Evolutionary conservation across 257 asterid species (phyloP), one percentile per base, ranked within the genome.

Genomic region (Salvia splendens): DNA sequence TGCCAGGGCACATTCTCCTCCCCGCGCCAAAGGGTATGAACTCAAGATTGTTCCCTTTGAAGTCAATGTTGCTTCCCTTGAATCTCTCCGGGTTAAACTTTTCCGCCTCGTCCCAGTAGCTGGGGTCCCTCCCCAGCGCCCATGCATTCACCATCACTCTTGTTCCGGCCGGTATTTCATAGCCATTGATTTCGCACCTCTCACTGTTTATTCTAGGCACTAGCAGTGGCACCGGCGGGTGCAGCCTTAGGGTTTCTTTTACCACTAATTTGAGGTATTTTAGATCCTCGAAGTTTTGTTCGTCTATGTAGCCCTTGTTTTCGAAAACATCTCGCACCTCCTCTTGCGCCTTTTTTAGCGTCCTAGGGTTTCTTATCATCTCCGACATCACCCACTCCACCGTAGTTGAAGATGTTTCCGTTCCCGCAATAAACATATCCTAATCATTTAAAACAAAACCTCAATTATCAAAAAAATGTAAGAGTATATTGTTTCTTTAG

Each of bases 331-430:
- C 12, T 51, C 57, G 8, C 12, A 51, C 57, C 12, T 51, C 57
- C 0, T 17, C 57, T 20, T 8, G 32, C 1, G 35, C 57, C 33
- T 2, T 12, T 55, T 30, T 30, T 17, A 55, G 3, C 14, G 41
- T 11, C 3, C 2, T 11, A 2, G 61, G 61, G 17, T 77, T 73
- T 55, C 64, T 73, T 8, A 77, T 32, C 73, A 77, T 32, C 68
- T 77, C 67, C 20, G 75, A 41, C 75, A 73, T 73, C 6, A 69
- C 71, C 65, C 71, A 73, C 2, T 63, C 81, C 35, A 63, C 6
- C 2, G 56, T 38, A 7, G 62, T 60, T 3, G 75, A 28, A 20
- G 78, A 43, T n/a, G 73, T 72, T 10, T 64, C 75, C 5, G 61
- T 64, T 9, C 81, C 73, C 12, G 73, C 74, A 2, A 32, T 2